Base-by-base conservation (phyloP, 306 rosid genomes). In the Citrullus mucosospermus region DNA sequence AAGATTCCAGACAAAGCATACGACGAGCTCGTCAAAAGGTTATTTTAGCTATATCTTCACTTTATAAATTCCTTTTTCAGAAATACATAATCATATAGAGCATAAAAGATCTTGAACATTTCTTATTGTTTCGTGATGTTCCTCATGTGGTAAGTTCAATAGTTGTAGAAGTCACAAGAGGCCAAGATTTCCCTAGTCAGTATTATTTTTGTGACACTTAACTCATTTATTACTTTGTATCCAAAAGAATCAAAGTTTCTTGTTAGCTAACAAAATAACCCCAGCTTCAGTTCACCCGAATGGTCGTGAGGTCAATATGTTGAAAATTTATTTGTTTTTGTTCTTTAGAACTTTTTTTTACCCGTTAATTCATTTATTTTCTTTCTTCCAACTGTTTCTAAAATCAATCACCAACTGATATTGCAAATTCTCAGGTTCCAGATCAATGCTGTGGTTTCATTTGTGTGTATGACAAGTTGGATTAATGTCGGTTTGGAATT, bases 1-100 rank as follows among this genome's bases (percentile, higher is more conserved):
- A 95, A 83, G 97, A 95, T 85, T 80, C 95, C 82, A 86, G 89
- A 12, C 97, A 86, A 86, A 95, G 97, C 73, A 87, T 92, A 80
- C 84, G 99, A 86, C 85, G 96, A 84, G 96, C 91, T 75, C 87
- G 99, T 57, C 99, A 95, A 86, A 92, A 88, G 99, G 99, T 95
- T 76, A 71, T 25, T 62, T 62, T 34, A 78, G 53, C 73, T 73
- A 53, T 77, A 71, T 53, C 70, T 60, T 75, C 80, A 9, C 15
- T 1, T 36, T 4, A 2, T 30, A 14, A 6, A 11, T 1, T 54
- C 65, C 5, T 13, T 22, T 51, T 55, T 28, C 72, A 39, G 50
- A 22, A 57, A 34, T 13, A 4, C 44, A 43, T 17, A 28, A 36
- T 61, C 36, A 78, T 68, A 9, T 20, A 51, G 58, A 8, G 22